Conservation (phyloP, 768 basidiomycete genomes). For the Amylocystis lapponica region DNA sequence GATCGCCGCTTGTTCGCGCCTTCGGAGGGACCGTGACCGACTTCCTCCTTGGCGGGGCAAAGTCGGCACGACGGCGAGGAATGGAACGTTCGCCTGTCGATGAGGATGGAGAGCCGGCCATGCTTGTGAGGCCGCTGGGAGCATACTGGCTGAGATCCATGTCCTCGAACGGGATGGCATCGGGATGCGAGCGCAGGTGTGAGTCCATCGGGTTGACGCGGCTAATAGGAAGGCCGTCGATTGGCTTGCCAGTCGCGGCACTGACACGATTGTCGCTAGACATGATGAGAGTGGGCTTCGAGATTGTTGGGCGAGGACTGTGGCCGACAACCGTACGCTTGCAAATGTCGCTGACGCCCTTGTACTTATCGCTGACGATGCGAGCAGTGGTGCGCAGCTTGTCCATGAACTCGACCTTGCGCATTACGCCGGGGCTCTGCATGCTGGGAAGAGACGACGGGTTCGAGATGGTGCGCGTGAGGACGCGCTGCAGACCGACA, state of each 20-base stretch:
- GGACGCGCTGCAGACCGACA: constrained; percentile 45
- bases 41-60: constrained; percentile 49
- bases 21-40: constrained; percentile 32
- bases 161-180: constrained; percentile 35
- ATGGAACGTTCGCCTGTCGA: constrained; percentile 63
- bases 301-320: constrained; percentile 43
- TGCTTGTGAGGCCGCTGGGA: constrained; percentile 40
- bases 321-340: constrained; percentile 25
- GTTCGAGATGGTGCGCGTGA: constrained; percentile 15
- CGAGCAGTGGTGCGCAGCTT: constrained; percentile 58
- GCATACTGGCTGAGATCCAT: constrained; percentile 25
- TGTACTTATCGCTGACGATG: constrained; percentile 60
- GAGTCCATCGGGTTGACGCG: constrained; percentile 5
- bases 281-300: constrained; percentile 47
- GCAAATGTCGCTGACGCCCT: constrained; percentile 29
- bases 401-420: constrained; percentile 64
- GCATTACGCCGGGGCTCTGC: constrained; percentile 53
- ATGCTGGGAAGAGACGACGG: constrained; percentile 15
- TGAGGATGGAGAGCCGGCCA: constrained; percentile 52
- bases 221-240: constrained; percentile 10
- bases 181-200: constrained; percentile 11
- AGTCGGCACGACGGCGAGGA: constrained; percentile 63
- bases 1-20: too few species aligned
- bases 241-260: constrained; percentile 1
- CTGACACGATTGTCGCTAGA: constrained; percentile 10